A percentile compares a stretch with the other conserved stretches of the same genome.
These are phyloP conservation scores for Pythium chondricola DNA, from an alignment of 352 stramenopile species.

Conservation along the genomic window DNA sequence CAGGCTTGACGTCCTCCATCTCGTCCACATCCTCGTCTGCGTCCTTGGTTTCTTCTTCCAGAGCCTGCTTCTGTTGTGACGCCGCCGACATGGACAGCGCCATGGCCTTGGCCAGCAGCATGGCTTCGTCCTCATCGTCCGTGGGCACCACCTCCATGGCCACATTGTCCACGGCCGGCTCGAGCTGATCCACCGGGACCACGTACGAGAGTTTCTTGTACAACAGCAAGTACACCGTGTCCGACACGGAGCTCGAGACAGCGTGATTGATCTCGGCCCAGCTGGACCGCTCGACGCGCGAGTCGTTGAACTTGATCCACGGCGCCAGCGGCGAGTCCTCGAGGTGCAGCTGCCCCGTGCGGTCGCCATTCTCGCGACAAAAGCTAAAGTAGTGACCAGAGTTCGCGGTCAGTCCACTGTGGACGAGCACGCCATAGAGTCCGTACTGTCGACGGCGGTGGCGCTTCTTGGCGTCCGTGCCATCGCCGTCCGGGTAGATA, in stretches of 20 bases:
- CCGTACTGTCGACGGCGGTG: constrained; percentile 65
- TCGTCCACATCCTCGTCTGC: constrained; percentile 10
- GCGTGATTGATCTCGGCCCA: constrained; percentile 81
- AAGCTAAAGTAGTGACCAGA: constrained; percentile 91
- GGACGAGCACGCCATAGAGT: constrained; percentile 85
- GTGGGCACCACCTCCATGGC: constrained; percentile 19
- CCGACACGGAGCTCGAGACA: constrained; percentile 74
- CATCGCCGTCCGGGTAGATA: constrained; percentile 16
- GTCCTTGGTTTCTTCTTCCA: constrained; percentile 31
- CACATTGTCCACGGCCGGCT: neutral
- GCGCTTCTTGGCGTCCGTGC: constrained; percentile 12
- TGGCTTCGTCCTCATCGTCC: constrained; percentile 70
- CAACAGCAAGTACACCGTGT: constrained; percentile 85
- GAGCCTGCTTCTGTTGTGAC: constrained; percentile 29
- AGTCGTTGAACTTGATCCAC: constrained; percentile 92
- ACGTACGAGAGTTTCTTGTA: constrained; percentile 84
- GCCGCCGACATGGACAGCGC: constrained; percentile 82
- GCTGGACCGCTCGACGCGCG: constrained; percentile 64
- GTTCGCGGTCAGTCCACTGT: constrained; percentile 85
- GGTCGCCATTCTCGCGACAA: constrained; percentile 74
- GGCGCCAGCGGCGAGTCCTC: constrained; percentile 71
- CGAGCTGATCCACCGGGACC: constrained; percentile 1
- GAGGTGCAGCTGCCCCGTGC: constrained; percentile 62
- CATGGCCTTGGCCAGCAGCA: constrained; percentile 86
- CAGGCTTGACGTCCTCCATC: neutral